Evolutionary conservation across 2,329 filamentous ascomycete species (phyloP), one percentile per base, ranked within the genome.

Genomic region (Helminthosporium solani): DNA sequence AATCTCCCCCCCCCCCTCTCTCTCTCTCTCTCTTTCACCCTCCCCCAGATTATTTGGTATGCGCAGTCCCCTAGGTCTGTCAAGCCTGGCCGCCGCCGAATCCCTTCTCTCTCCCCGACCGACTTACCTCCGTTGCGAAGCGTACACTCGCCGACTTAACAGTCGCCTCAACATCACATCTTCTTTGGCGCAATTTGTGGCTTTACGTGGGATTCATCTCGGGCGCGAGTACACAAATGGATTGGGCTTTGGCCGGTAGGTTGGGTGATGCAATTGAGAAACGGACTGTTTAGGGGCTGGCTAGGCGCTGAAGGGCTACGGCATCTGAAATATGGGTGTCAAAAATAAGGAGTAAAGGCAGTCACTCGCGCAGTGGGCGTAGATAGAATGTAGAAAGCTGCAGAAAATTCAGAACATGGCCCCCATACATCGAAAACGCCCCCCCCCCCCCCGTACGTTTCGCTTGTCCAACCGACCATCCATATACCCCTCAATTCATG

Each of bases 11-110:
- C 12, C 28, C 28, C 12, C 28, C 12, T 14, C 28, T 25, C 12
- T 2, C 16, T n/a, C 16, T 37, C 9, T 37, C 14, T 37, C 41
- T 30, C 37, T 42, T 42, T 54, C 57, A 40, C 40, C 47, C 41
- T 37, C 40, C 47, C 41, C 38, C 41, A 23, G 19, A 61, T 35
- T 67, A 68, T 68, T 60, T 58, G 65, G 65, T 68, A 68, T 63
- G 50, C 51, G 57, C 55, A 52, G 59, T 57, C 50, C 57, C 53
- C n/a, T 33, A 34, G 28, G 23, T 36, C 37, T 36, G 31, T 40
- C 34, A 37, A 37, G 27, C 34, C 37, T 42, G 45, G 19, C 33
- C 30, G 20, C 34, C 23, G 43, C 44, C 43, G 42, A n/a, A 39
- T 39, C 23, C 20, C 40, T 20, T 48, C 28, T 36, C 36, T 23